These are phyloP conservation scores for Quercus gilva DNA, from an alignment of 306 rosid species.

Conservation along the genomic window DNA sequence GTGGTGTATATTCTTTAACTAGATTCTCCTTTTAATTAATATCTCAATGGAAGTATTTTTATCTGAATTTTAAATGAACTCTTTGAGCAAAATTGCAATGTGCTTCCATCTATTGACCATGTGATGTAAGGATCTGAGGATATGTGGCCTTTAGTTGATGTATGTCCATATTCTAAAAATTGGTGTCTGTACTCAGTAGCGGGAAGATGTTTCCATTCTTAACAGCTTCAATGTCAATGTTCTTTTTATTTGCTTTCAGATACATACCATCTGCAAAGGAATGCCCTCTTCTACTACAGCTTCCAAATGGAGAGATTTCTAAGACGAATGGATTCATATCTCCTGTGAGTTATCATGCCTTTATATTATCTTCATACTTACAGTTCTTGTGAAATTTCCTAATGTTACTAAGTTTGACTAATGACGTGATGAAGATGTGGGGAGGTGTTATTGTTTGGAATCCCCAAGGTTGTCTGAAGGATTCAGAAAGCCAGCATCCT, in stretches of 20 bases:
- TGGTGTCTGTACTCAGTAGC: background rate
- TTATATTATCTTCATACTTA: slow-evolving; percentile 4
- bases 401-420: slow-evolving; percentile 15
- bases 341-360: slow-evolving; percentile 59
- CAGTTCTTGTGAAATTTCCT: slow-evolving; percentile 7
- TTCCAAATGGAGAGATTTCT: slow-evolving; percentile 80
- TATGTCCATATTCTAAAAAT: background rate
- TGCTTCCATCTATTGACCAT: background rate
- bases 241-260: slow-evolving; percentile 45
- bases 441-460: slow-evolving; percentile 95
- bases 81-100: background rate
- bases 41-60: background rate
- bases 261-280: slow-evolving; percentile 82
- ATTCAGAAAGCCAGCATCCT: slow-evolving; percentile 45
- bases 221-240: slow-evolving; percentile 13
- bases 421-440: slow-evolving; percentile 75
- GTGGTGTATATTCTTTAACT: slow-evolving; percentile 86
- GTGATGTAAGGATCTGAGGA: background rate
- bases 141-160: background rate
- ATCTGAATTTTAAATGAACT: background rate
- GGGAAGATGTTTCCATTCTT: background rate
- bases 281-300: slow-evolving; percentile 86
- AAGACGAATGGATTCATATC: slow-evolving; percentile 90
- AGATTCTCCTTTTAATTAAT: slow-evolving; percentile 21
- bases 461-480: slow-evolving; percentile 57